Evolutionary conservation across 495 filamentous ascomycete genomes (phyloP), one percentile per base, ranked within the genome.

Genomic region (Penicillium cataractarum): DNA sequence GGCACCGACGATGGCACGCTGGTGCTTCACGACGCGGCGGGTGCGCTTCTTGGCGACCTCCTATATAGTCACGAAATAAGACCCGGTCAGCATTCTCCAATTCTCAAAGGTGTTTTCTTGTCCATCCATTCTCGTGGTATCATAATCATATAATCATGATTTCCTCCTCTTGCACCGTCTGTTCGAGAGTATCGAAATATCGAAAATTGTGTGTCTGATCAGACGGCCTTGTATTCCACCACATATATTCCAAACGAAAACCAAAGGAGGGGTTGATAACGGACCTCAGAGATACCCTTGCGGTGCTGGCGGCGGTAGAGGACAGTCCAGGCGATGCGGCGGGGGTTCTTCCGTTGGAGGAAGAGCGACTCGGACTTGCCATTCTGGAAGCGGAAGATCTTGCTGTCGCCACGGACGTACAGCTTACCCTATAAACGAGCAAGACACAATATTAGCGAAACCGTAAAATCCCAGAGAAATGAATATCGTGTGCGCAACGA

Each of bases 281-380:
- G 83, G 87, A 98, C 95, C 92, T 99, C 95, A 86, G 94, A 95
- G 85, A 98, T 93, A 89, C 95, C 95, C 92, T 99, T 99, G 87
- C 92, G 94, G 88, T 97, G 94, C 84, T 96, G 92, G 82, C 93
- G 89, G 81, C 95, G 88, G 89, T 87, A 99, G 62, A 99, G 91
- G 70, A 93, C 89, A 61, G 95, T 99, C 95, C 95, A 99, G 68
- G 93, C 89, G 80, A 99, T 97, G 73, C 93, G 90, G 79, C 95
- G 92, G 75, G 95, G 95, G 89, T 99, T 99, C 90, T 99, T 99
- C 85, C 95, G 94, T 86, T 99, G 95, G 66, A 98, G 92, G 88
- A 98, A 98, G 69, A 99, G 90, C 66, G 92, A 96, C 83, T 99
- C 96, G 85, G 93, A 93, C 85, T 99, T 99, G 86, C 95, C 93